Conservation (phyloP, 345 rosid species). For the Melaleuca alternifolia region DNA sequence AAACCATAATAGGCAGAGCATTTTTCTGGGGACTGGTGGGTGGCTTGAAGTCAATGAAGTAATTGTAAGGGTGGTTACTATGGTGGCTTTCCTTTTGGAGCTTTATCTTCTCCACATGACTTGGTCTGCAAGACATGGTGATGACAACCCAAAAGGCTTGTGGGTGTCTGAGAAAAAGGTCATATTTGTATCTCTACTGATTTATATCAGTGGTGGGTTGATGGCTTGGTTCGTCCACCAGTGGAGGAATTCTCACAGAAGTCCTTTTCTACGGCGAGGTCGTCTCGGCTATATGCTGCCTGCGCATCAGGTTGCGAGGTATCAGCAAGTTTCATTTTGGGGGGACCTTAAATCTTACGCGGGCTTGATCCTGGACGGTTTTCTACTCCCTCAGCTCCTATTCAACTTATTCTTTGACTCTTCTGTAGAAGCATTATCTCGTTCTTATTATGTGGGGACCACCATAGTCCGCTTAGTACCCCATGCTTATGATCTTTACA, state of each 20-base stretch:
- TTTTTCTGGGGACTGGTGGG: slow-evolving; percentile 55
- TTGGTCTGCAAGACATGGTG: slow-evolving; percentile 50
- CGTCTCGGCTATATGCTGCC: background rate
- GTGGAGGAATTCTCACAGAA: slow-evolving; percentile 18
- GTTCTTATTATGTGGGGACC: slow-evolving; percentile 46
- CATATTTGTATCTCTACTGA: slow-evolving; percentile 37
- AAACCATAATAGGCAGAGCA: slow-evolving; percentile 32
- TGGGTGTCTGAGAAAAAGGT: slow-evolving; percentile 71
- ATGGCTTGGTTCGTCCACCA: slow-evolving; percentile 49
- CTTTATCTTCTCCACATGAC: slow-evolving; percentile 68
- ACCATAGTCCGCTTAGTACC: slow-evolving; percentile 61
- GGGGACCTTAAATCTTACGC: slow-evolving; percentile 58
- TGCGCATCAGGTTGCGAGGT: background rate
- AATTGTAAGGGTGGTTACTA: slow-evolving; percentile 61
- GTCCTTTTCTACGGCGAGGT: slow-evolving; percentile 9
- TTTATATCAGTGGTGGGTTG: slow-evolving; percentile 53
- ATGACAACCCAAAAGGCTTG: slow-evolving; percentile 18
- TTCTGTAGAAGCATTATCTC: slow-evolving; percentile 36
- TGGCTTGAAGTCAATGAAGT: slow-evolving; percentile 90
- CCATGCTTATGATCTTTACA: slow-evolving; percentile 80
- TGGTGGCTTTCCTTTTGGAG: slow-evolving; percentile 80
- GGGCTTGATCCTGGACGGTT: slow-evolving; percentile 71
- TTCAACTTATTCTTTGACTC: slow-evolving; percentile 53
- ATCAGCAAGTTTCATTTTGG: slow-evolving; percentile 45
- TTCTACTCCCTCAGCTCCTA: slow-evolving; percentile 74